Evolutionary conservation across 2,329 filamentous ascomycete species (phyloP).

Genomic region (Stagonosporopsis vannaccii): DNA sequence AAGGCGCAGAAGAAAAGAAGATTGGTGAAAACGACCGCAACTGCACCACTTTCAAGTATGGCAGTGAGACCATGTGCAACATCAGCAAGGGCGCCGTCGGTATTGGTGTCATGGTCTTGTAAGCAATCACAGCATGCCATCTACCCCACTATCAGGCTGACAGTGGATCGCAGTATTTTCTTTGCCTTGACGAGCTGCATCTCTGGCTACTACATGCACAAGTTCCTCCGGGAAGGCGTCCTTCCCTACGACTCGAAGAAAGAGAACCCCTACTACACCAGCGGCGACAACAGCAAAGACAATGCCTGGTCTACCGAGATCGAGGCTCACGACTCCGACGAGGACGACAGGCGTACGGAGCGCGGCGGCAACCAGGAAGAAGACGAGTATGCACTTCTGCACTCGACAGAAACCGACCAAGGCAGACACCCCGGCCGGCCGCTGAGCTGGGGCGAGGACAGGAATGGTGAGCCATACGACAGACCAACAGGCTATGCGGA

Average conservation of each 20-base stretch:
- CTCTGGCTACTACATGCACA: constrained; percentile 62
- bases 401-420: constrained; percentile 51
- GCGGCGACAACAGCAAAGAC: constrained; percentile 48
- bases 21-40: constrained; percentile 53
- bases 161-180: constrained; percentile 54
- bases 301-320: constrained; percentile 55
- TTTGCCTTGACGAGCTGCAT: constrained; percentile 62
- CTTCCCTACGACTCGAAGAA: constrained; percentile 56
- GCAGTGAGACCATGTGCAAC: constrained; percentile 62
- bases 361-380: constrained; percentile 57
- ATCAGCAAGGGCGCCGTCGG: constrained; percentile 64
- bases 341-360: constrained; percentile 49
- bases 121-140: constrained; percentile 31
- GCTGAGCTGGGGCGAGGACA: constrained; percentile 49
- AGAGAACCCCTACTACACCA: constrained; percentile 54
- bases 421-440: constrained; percentile 51
- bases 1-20: constrained; percentile 55
- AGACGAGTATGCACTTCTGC: constrained; percentile 59
- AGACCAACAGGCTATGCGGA: constrained; percentile 35
- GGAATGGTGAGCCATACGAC: constrained; percentile 26
- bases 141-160: neutral
- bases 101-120: constrained; percentile 66
- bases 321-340: constrained; percentile 49
- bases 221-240: constrained; percentile 64
- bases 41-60: constrained; percentile 64